Percentiles rank a stretch among this genome's conserved stretches.
Evolutionary conservation across 2,329 filamentous ascomycete species (phyloP).

Genomic region (Leptographium wingfieldii): DNA sequence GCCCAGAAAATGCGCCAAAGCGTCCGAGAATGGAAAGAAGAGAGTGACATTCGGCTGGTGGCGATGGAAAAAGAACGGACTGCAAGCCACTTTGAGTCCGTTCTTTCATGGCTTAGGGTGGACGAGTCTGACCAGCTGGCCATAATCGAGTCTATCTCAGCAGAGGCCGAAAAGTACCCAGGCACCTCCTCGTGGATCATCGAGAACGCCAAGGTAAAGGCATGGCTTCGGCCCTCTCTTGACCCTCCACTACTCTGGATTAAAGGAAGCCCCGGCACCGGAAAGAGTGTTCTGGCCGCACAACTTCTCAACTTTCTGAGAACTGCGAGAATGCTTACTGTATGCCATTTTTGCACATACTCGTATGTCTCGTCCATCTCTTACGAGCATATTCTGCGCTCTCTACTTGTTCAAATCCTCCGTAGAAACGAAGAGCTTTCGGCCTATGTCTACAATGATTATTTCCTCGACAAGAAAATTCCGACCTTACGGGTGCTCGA

Average conservation of each 20-base stretch:
- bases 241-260: constrained; percentile 18
- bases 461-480: constrained; percentile 13
- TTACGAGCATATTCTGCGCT: constrained; percentile 21
- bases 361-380: constrained; percentile 18
- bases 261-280: constrained; percentile 22
- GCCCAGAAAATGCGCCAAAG: constrained; percentile 14
- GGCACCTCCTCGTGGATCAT: constrained; percentile 24
- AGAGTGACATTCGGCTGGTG: constrained; percentile 12
- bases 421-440: constrained; percentile 14
- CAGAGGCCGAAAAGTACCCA: constrained; percentile 15
- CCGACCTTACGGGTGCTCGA: constrained; percentile 13
- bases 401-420: constrained; percentile 20
- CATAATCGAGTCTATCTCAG: constrained; percentile 17
- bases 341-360: constrained; percentile 23
- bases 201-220: constrained; percentile 15
- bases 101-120: constrained; percentile 18
- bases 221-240: constrained; percentile 15
- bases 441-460: constrained; percentile 16
- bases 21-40: constrained; percentile 15
- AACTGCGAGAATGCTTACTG: constrained; percentile 9
- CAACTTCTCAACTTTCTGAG: constrained; percentile 19
- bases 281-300: constrained; percentile 22
- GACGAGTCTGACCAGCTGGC: constrained; percentile 20
- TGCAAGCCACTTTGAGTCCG: constrained; percentile 14
- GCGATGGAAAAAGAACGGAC: constrained; percentile 14